Base-by-base conservation (phyloP, 768 basidiomycete genomes). In the Leccinum fibrillosum region DNA sequence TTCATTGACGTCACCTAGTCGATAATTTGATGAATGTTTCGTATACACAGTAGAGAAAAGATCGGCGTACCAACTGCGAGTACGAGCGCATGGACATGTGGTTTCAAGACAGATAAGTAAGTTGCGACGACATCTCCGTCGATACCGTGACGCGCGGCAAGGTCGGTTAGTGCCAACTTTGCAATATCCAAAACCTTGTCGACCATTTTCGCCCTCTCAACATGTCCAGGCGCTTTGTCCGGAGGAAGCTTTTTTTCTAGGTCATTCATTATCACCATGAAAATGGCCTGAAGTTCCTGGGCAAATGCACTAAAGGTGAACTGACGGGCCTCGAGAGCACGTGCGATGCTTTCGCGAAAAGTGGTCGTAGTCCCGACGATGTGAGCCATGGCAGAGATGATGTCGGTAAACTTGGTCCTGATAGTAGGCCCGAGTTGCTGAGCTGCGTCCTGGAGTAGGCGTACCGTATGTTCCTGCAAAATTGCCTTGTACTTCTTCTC, bases 1-100 rank as follows among this genome's bases (percentile, higher is more conserved):
- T 13, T 65, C 60, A 11, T 57, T 56, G 53, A 66, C 62, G 4
- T 57, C 60, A 0, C 61, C 64, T 66, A 32, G 15, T 37, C 21
- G 15, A 44, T 7, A 6, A 2, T 17, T 55, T 12, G 35, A 7
- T 13, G 1, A 4, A 19, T 30, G 30, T 12, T 23, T 8, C 13
- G 2, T 5, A 28, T 23, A 30, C 10, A 26, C 42, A 2, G 12
- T 0, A 25, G n/a, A 11, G 17, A 37, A 21, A 15, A 19, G 19
- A 37, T 19, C 0, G 3, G 55, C 59, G 6, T 58, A 64, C 65
- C 55, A 1, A 66, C 53, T 2, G 44, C 32, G 5, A 61, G 62
- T 5, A 13, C 42, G 11, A 66, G 62, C 2, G 32, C 45, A 0
- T 53, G 55, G 6, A 66, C 34, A 1, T 55, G 57, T 25, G 57